Conservation (phyloP, 768 basidiomycete genomes). For the Amanita muscaria region DNA sequence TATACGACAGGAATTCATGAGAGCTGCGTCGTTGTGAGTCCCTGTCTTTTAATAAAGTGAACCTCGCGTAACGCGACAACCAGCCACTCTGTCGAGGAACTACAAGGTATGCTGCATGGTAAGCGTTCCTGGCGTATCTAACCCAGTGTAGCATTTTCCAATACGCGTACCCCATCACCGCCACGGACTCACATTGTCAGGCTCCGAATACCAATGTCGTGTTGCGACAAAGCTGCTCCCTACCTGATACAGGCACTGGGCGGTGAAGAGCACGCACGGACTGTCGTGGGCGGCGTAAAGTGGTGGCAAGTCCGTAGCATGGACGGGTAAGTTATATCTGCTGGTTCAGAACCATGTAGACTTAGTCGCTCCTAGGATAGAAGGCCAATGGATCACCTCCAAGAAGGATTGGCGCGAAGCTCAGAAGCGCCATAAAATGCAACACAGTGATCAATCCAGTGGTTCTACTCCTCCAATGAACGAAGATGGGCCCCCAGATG, state of each 20-base stretch:
- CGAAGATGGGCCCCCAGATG: slow-evolving; percentile 14
- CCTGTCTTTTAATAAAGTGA: background rate
- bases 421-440: slow-evolving; percentile 46
- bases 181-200: slow-evolving; percentile 75
- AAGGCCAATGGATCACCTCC: slow-evolving; percentile 82
- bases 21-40: slow-evolving; percentile 58
- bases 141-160: slow-evolving; percentile 47
- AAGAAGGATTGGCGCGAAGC: slow-evolving; percentile 76
- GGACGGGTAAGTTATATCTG: slow-evolving; percentile 42
- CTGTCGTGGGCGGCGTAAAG: slow-evolving; percentile 79
- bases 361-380: slow-evolving; percentile 41
- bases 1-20: slow-evolving; percentile 55
- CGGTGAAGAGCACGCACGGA: slow-evolving; percentile 65
- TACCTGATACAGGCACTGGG: slow-evolving; percentile 73
- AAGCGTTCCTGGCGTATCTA: background rate
- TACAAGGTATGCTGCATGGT: slow-evolving; percentile 40
- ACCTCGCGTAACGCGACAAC: slow-evolving; percentile 1
- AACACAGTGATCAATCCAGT: slow-evolving; percentile 19
- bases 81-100: slow-evolving; percentile 80
- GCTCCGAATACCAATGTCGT: slow-evolving; percentile 62
- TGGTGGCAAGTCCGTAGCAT: slow-evolving; percentile 97
- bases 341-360: slow-evolving; percentile 6
- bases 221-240: slow-evolving; percentile 66
- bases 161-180: slow-evolving; percentile 75
- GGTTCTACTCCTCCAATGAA: slow-evolving; percentile 7